Conservation (phyloP, 23 red algal species). For the Gracilaria domingensis region DNA sequence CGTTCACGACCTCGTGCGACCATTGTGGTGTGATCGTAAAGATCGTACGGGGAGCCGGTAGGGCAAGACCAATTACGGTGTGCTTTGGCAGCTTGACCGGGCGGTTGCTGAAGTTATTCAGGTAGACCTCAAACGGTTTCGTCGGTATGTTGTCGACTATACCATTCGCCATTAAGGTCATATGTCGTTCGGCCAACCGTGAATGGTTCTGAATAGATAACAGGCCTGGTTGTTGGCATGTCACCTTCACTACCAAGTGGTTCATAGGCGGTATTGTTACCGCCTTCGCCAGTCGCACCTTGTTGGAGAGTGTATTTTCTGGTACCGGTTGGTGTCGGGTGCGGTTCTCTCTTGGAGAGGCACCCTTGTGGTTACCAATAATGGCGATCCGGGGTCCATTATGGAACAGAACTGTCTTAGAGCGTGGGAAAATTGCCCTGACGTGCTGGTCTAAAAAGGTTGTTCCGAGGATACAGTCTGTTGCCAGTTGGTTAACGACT, state of each 20-base stretch:
- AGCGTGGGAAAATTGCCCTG: neutral
- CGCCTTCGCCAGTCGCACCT: too few relatives aligned
- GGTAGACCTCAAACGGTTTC: neutral
- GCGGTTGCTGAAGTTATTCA: conserved; percentile 17
- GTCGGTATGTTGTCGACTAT: neutral
- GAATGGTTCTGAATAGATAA: neutral
- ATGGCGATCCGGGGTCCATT: too few relatives aligned
- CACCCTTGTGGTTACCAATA: too few relatives aligned
- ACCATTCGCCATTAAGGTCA: neutral
- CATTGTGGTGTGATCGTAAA: neutral
- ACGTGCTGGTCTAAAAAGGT: conserved; percentile 22
- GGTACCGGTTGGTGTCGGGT: too few relatives aligned
- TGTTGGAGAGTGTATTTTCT: too few relatives aligned
- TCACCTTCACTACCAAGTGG: neutral
- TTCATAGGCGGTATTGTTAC: too few relatives aligned
- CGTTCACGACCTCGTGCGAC: neutral
- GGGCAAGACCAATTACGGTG: neutral
- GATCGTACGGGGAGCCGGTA: neutral
- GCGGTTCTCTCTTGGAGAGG: neutral
- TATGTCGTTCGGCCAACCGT: neutral
- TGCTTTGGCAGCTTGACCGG: too few relatives aligned
- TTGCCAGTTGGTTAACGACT: neutral
- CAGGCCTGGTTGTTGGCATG: neutral
- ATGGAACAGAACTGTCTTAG: neutral
- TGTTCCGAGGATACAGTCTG: conserved; percentile 5